Percentiles rank a stretch among this genome's conserved stretches.
These are phyloP conservation scores for Sporothrix inflata DNA, from an alignment of 2,329 filamentous ascomycete genomes.

Conservation along the genomic window DNA sequence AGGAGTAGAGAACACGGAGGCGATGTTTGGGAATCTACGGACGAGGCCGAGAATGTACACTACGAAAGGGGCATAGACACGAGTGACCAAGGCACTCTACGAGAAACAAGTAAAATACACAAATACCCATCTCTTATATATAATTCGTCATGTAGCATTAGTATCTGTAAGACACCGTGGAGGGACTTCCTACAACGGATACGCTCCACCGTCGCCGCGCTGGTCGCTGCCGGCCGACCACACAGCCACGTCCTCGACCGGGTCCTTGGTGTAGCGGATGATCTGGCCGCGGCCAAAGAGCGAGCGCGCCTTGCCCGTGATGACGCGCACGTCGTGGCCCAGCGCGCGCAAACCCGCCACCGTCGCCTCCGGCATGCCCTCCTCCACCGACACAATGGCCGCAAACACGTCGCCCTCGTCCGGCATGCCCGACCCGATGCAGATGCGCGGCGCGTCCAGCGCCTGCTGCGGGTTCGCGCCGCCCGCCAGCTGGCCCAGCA, in stretches of 20 bases:
- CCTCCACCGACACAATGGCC: constrained; percentile 75
- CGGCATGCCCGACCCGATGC: constrained; percentile 75
- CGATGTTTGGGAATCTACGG: not conserved
- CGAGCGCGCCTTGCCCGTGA: constrained; percentile 66
- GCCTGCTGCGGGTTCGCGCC: constrained; percentile 82
- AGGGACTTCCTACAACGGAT: constrained; percentile 49
- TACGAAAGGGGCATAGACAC: not conserved
- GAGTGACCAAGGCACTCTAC: not conserved
- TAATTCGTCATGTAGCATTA: not conserved
- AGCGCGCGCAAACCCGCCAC: constrained; percentile 67
- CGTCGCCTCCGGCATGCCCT: constrained; percentile 73
- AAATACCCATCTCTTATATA: constrained; percentile 20
- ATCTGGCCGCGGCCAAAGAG: constrained; percentile 88
- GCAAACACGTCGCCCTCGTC: constrained; percentile 61
- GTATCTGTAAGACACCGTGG: not conserved
- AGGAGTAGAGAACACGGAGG: constrained; percentile 33
- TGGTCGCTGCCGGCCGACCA: constrained; percentile 90
- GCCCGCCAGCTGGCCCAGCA: constrained; percentile 86
- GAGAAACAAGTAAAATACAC: not conserved
- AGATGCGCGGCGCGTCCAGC: constrained; percentile 88
- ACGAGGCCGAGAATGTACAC: not conserved
- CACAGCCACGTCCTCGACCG: constrained; percentile 67
- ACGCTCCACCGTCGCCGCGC: constrained; percentile 77
- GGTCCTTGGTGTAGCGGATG: constrained; percentile 75
- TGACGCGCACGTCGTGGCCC: constrained; percentile 73